Percentiles rank a stretch among this genome's conserved stretches.
Conservation (phyloP, 2,329 filamentous ascomycete genomes). For the Fusarium falciforme region DNA sequence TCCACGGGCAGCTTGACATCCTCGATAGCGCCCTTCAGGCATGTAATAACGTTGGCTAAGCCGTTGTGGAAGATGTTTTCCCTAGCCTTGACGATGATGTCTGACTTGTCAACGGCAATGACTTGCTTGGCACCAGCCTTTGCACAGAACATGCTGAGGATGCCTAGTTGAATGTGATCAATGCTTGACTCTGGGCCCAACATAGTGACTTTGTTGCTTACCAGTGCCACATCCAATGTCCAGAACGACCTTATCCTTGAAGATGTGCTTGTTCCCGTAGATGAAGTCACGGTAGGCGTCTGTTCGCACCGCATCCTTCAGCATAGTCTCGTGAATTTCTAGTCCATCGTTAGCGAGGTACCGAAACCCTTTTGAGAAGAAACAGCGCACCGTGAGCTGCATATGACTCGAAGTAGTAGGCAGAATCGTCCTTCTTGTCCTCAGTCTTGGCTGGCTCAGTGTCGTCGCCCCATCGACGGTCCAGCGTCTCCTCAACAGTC, state of each 20-base stretch:
- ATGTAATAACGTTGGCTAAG: constrained; percentile 79
- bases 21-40: constrained; percentile 87
- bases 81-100: constrained; percentile 87
- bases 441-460: constrained; percentile 52
- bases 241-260: constrained; percentile 86
- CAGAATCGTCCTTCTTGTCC: constrained; percentile 48
- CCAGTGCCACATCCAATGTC: constrained; percentile 89
- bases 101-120: constrained; percentile 91
- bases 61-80: constrained; percentile 88
- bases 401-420: constrained; percentile 71
- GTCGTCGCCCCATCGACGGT: constrained; percentile 72
- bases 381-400: constrained; percentile 65
- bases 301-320: constrained; percentile 89
- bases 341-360: neutral
- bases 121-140: constrained; percentile 88
- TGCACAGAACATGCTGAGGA: constrained; percentile 94
- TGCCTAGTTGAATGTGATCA: constrained; percentile 61
- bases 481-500: constrained; percentile 74
- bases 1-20: constrained; percentile 82
- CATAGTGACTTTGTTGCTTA: constrained; percentile 42
- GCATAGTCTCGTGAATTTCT: constrained; percentile 96
- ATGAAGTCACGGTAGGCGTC: constrained; percentile 96
- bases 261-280: constrained; percentile 89
- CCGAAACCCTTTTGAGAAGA: neutral
- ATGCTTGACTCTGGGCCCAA: no score